Percentiles rank a stretch among this genome's conserved stretches.
Evolutionary conservation across 345 rosid species (phyloP).

Genomic region (Boechera retrofracta): DNA sequence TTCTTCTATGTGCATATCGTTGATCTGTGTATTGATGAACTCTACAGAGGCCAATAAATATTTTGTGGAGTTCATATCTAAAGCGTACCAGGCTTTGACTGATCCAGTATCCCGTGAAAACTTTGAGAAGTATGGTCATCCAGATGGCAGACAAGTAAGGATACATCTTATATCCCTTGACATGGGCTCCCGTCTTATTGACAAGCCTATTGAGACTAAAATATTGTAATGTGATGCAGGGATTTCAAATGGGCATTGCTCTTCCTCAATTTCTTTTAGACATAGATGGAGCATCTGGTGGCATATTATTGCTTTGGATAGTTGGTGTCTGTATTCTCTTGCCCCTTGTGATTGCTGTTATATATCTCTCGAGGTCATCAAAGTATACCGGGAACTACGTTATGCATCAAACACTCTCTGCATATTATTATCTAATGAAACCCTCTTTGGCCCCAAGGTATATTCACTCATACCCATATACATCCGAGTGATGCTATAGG

Average conservation of each 20-base stretch:
- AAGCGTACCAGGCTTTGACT: conserved; percentile 97
- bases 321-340: conserved; percentile 97
- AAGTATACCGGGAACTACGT: conserved; percentile 98
- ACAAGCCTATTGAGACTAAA: conserved; percentile 31
- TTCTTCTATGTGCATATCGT: conserved; percentile 16
- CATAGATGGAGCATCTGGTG: conserved; percentile 96
- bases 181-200: conserved; percentile 12
- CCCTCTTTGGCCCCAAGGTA: conserved; percentile 99
- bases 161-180: conserved; percentile 21
- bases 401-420: conserved; percentile 93
- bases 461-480: conserved; percentile 13
- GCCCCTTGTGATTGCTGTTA: conserved; percentile 92
- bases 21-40: conserved; percentile 24
- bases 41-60: conserved; percentile 77
- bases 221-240: conserved; percentile 55
- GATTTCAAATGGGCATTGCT: conserved; percentile 99
- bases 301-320: conserved; percentile 95
- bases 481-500: neutral
- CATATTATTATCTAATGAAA: conserved; percentile 91
- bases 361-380: conserved; percentile 93
- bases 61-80: conserved; percentile 89
- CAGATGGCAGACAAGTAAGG: conserved; percentile 93
- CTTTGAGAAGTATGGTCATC: conserved; percentile 98
- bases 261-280: conserved; percentile 92
- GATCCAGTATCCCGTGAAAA: conserved; percentile 94